Conservation (phyloP, 2,329 filamentous ascomycete species). For the Clarireedia sp. region DNA sequence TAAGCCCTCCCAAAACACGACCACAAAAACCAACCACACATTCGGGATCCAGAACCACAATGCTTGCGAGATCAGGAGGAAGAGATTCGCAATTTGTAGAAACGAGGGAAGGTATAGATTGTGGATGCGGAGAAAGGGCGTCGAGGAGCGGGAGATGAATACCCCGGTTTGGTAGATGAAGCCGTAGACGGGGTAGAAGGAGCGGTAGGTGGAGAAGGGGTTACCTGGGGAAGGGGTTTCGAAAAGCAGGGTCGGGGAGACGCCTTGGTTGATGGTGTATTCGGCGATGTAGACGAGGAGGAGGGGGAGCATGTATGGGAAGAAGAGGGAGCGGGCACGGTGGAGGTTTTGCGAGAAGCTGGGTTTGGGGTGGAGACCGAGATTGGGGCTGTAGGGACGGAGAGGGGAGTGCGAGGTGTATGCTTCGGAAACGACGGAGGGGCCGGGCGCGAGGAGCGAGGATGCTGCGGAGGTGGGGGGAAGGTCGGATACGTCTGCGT, state of each 20-base stretch:
- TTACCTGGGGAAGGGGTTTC: constrained; percentile 71
- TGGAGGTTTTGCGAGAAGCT: constrained; percentile 45
- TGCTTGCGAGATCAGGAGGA: constrained; percentile 66
- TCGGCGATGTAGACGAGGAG: constrained; percentile 91
- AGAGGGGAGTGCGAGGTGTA: constrained; percentile 29
- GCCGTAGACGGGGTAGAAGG: constrained; percentile 91
- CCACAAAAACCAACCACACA: constrained; percentile 75
- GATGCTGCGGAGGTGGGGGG: constrained; percentile 37
- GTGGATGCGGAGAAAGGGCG: constrained; percentile 76
- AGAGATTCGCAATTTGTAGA: constrained; percentile 73
- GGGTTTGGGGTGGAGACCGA: neutral
- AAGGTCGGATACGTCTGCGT: constrained; percentile 23
- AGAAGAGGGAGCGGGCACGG: constrained; percentile 62
- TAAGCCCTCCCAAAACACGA: constrained; percentile 92
- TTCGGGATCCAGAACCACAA: constrained; percentile 74
- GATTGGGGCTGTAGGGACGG: neutral
- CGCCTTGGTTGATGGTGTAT: constrained; percentile 96
- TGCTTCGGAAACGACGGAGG: constrained; percentile 34
- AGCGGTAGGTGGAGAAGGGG: constrained; percentile 73
- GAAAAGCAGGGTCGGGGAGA: constrained; percentile 83
- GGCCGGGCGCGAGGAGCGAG: constrained; percentile 33
- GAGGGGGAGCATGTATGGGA: constrained; percentile 81
- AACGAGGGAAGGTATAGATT: constrained; percentile 74
- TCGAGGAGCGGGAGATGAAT: constrained; percentile 87
- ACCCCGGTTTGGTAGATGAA: constrained; percentile 94